Evolutionary conservation across 2,329 filamentous ascomycete species (phyloP).

Genomic region (Fusarium phyllophilum): DNA sequence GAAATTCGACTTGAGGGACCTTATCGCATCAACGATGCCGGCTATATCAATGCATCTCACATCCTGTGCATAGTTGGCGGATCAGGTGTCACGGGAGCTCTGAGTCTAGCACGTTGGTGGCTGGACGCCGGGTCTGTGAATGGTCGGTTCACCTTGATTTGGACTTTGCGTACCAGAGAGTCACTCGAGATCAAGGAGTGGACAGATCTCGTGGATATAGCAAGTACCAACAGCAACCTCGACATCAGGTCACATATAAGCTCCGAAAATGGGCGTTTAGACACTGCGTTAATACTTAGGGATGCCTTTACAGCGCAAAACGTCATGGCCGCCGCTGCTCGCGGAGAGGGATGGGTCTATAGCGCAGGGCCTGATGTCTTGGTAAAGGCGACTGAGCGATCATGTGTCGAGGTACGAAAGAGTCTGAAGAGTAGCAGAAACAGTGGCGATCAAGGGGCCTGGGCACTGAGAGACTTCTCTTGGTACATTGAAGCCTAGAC

Average conservation of each 20-base stretch:
- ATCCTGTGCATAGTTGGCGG: neutral
- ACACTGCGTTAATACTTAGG: neutral
- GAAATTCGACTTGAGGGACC: neutral
- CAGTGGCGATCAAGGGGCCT: neutral
- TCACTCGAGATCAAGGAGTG: neutral
- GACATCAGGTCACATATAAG: neutral
- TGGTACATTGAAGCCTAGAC: neutral
- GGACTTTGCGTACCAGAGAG: neutral
- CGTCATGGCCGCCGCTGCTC: rapidly evolving
- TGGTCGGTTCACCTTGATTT: neutral
- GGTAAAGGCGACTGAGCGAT: neutral
- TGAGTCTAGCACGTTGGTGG: neutral
- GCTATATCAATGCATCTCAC: neutral
- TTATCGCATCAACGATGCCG: neutral
- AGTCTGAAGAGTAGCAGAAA: neutral
- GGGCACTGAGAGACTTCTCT: neutral
- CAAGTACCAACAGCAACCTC: neutral
- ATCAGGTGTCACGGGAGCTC: neutral
- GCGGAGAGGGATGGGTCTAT: neutral
- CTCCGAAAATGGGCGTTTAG: neutral
- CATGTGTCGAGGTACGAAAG: neutral
- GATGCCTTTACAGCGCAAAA: neutral
- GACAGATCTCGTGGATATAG: neutral
- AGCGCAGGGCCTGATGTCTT: neutral
- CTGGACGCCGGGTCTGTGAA: neutral